A percentile compares a stretch with the other conserved stretches of the same genome.
phyloP scores from a whole-genome alignment of 495 filamentous ascomycete genomes.

The Pyrenopolyporus hunteri region DNA sequence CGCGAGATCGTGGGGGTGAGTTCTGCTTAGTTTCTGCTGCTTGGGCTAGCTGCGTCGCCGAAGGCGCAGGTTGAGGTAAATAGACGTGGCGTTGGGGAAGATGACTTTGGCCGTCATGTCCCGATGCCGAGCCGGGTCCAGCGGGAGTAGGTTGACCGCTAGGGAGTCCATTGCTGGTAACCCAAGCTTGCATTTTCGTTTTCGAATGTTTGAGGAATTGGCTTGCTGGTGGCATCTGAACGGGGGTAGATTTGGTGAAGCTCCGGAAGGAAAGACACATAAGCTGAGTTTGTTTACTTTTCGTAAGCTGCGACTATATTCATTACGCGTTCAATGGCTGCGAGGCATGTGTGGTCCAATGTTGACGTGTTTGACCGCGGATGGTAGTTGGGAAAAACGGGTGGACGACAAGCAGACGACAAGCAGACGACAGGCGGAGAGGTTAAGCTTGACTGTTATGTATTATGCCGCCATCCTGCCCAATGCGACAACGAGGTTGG shows the following conservation, averaged over 20 bases:
- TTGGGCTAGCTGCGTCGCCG: slow-evolving; percentile 18
- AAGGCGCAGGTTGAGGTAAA: slow-evolving; percentile 32
- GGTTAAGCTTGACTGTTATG: slow-evolving; percentile 34
- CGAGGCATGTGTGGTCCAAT: slow-evolving; percentile 32
- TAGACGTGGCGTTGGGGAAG: slow-evolving; percentile 39
- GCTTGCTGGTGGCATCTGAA: slow-evolving; percentile 42
- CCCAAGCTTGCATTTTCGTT: slow-evolving; percentile 44
- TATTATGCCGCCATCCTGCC: slow-evolving; percentile 39
- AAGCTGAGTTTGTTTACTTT: slow-evolving; percentile 38
- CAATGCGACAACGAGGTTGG: slow-evolving; percentile 41
- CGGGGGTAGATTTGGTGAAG: slow-evolving; percentile 26
- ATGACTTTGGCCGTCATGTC: slow-evolving; percentile 34
- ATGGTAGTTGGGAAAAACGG: slow-evolving; percentile 32
- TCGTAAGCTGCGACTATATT: slow-evolving; percentile 24
- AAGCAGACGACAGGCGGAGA: slow-evolving; percentile 35
- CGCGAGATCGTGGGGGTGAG: slow-evolving; percentile 41
- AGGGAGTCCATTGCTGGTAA: slow-evolving; percentile 36
- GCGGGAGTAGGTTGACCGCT: slow-evolving; percentile 33
- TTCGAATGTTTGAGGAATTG: slow-evolving; percentile 43
- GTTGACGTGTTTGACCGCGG: slow-evolving; percentile 34
- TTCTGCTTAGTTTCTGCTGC: slow-evolving; percentile 19
- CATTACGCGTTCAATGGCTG: slow-evolving; percentile 34
- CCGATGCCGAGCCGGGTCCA: slow-evolving; percentile 29
- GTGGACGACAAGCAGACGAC: slow-evolving; percentile 33
- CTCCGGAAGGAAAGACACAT: slow-evolving; percentile 31